Evolutionary conservation across 352 stramenopile species (phyloP), one percentile per base, ranked within the genome.

Genomic region (Phytophthora fragariae): DNA sequence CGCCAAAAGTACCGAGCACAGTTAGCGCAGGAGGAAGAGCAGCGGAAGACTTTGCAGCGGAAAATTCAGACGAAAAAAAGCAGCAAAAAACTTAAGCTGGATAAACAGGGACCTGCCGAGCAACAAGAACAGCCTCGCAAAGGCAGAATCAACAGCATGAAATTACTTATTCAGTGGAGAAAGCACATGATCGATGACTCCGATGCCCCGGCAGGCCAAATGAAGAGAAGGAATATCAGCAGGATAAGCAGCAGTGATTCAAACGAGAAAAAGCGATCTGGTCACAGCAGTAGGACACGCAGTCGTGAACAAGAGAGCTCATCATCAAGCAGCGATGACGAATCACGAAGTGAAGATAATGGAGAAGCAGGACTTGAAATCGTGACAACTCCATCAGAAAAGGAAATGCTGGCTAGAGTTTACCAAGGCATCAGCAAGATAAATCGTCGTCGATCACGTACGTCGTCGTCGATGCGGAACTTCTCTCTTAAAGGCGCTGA

Each of bases 351-450:
- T 24, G 74, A 75, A 19, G 79, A 69, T 19, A 72, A 75, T 67
- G 73, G 53, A 52, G 64, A 80, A 71, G 46, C 83, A 49, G 81
- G 80, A 58, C 44, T 88, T 41, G 85, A 90, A 41, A 83, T 92
- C 41, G 85, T 91, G n/a, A 89, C 80, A 31, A 94, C 85, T 12
- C 84, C 85, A 14, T 90, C 85, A 17, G 81, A 94, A 58, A 90
- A 84, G 31, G 84, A 94, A 59, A 85, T 94, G 72, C 59, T 92
- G 9, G 84, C 73, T 1, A 91, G 86, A 62, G 78, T 92, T 24
- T 88, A 91, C 29, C 74, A 91, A 73, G 84, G 84, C 6, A 87
- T 92, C 57, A 87, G 75, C 73, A 92, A 86, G 66, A 91, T 94
- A 57, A 92, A 92, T 66, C 85, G 84, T 31, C 72, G 87, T 19